Evolutionary conservation across 352 stramenopile genomes (phyloP), one percentile per base, ranked within the genome.

Genomic region (Phytopythium aichiense): DNA sequence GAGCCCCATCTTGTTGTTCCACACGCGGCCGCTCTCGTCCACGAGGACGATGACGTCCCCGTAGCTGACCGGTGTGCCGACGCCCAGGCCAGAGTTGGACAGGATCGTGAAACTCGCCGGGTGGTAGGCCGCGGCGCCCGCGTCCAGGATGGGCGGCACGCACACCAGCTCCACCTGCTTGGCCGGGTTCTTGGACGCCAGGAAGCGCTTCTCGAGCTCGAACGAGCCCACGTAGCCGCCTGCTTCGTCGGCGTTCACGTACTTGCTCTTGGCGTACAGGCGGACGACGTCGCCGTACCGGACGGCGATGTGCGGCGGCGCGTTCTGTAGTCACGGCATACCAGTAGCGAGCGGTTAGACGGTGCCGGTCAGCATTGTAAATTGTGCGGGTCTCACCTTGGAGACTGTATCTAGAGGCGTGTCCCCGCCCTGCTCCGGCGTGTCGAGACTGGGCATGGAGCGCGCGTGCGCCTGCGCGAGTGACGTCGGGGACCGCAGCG

Each of bases 1-100:
- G 7, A 85, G 71, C 53, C 86, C 80, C 61, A 91, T 90, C 61
- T 94, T 94, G 76, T 93, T 94, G 73, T 94, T 94, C 86, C 86
- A 94, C 9, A 93, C 82, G 45, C 68, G 66, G 18, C 75, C 77
- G 45, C 67, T 61, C 38, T 80, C 73, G 56, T 94, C 80, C 33
- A 88, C 77, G n/a, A 94, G 76, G 57, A 92, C 76, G n/a, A 94
- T 71, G 16, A 92, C 81, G 50, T 92, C 84, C 43, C 83, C 84
- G 43, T 94, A 94, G 66, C 78, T 88, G 58, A 94, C 81, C 18
- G 86, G 80, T 4, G 72, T 84, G 18, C 86, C 86, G 13, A 75
- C 50, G 1, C 67, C 68, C 18, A 87, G 53, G 25, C 82, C 79
- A n/a, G 61, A 74, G n/a, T 80, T 83, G 30, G 86, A 91, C 46